Evolutionary conservation across 2,329 filamentous ascomycete species (phyloP).

Genomic region (Verticillium longisporum): DNA sequence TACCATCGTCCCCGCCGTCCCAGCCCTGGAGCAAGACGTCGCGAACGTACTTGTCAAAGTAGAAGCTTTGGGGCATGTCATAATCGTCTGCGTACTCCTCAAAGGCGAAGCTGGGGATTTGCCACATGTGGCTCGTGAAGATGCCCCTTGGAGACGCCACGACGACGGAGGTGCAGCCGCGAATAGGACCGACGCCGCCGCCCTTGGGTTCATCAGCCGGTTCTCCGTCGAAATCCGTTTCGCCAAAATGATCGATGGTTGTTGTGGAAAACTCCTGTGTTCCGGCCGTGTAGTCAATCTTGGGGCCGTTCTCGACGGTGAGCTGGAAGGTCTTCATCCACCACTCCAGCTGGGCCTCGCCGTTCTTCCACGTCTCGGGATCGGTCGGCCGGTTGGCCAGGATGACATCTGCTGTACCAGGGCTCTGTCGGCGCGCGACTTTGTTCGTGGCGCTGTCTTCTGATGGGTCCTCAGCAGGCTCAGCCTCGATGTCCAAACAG

Average conservation of each 20-base stretch:
- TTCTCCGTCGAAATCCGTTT: not conserved
- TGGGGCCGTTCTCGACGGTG: not conserved
- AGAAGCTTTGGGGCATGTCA: slow-evolving; percentile 1
- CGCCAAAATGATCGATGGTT: not conserved
- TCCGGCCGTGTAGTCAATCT: not conserved
- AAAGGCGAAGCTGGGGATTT: slow-evolving; percentile 4
- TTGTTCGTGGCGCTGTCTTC: no score
- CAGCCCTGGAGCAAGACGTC: not conserved
- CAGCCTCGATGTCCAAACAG: not conserved
- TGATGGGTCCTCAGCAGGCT: not conserved
- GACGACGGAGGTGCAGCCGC: slow-evolving; percentile 9
- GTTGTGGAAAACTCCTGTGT: not conserved
- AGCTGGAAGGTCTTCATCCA: not conserved
- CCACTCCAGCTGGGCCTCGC: not conserved
- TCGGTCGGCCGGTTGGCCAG: not conserved
- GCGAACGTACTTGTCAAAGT: slow-evolving; percentile 1
- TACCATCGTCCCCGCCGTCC: not conserved
- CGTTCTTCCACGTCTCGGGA: not conserved
- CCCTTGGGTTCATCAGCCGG: not conserved
- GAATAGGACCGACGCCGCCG: slow-evolving; percentile 9
- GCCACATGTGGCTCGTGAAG: slow-evolving; percentile 11
- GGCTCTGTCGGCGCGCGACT: not conserved
- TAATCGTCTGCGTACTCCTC: not conserved
- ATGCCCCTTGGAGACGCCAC: slow-evolving; percentile 7
- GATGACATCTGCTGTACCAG: not conserved